A percentile compares a stretch with the other conserved stretches of the same genome.
Conservation (phyloP, 306 rosid species). For the Citrullus amarus region DNA sequence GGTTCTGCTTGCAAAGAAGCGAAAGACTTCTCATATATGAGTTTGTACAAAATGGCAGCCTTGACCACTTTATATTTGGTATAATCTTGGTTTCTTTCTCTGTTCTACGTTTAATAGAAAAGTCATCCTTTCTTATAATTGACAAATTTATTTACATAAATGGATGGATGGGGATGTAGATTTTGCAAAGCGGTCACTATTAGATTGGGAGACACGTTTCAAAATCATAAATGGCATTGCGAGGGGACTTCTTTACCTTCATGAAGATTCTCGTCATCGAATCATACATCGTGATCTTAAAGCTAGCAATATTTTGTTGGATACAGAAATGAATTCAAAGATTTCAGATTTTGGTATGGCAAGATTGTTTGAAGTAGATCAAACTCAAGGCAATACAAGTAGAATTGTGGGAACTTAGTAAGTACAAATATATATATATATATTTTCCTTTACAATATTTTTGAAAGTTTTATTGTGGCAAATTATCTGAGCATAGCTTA, state of each 20-base stretch:
- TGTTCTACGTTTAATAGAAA: background rate
- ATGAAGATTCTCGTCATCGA: slow-evolving; percentile 1
- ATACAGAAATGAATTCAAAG: background rate
- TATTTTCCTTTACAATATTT: background rate
- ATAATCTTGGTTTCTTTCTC: background rate
- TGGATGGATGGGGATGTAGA: background rate
- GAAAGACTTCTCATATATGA: slow-evolving; percentile 6
- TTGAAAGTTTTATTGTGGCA: background rate
- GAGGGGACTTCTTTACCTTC: background rate
- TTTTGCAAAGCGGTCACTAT: background rate
- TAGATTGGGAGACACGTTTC: background rate
- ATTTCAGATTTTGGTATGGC: slow-evolving; percentile 1
- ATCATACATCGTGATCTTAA: slow-evolving; percentile 5
- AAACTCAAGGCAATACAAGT: background rate
- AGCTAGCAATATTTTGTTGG: background rate
- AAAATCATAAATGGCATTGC: background rate
- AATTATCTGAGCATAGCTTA: too few relatives aligned
- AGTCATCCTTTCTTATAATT: background rate
- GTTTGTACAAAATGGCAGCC: slow-evolving; percentile 2
- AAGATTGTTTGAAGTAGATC: background rate
- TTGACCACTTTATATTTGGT: slow-evolving; percentile 5
- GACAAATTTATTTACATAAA: background rate
- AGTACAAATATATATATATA: background rate
- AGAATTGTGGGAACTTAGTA: slow-evolving; percentile 7
- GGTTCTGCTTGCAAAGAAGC: background rate